Base-by-base conservation (phyloP, 2,329 filamentous ascomycete genomes). In the Biscogniauxia marginata region DNA sequence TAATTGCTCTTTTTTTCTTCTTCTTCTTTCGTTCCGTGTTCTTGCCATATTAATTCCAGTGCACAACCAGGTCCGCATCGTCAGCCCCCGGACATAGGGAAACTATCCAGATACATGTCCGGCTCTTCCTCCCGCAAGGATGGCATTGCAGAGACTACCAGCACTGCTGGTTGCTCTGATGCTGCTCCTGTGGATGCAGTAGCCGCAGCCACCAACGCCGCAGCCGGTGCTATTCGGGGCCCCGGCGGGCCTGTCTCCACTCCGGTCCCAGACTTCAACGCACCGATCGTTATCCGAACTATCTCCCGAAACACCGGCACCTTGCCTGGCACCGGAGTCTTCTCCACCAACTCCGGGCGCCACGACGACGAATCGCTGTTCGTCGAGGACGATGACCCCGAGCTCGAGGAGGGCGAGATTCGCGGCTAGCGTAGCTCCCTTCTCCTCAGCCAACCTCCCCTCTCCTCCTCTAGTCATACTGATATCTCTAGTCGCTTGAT, bases 361-460 rank as follows among this genome's bases (percentile, higher is more conserved):
- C 9, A 25, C 4, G 19, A 13, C 2, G 55, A 60, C 11, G 56
- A 58, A 22, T 24, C 39, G 7, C 53, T 60, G 3, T 60, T 58
- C 11, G 55, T 58, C 4, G 30, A 54, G 39, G 53, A 58, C 1
- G 20, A 48, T 5, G 19, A 24, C 5, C 7, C 11, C 11, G 48
- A 46, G 44, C 5, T 20, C 20, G 44, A 46, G 16, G 44, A 46
- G 18, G 44, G 18, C n/a, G 44, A 46, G 18, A 22, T 46, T 18
- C 44, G 44, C 18, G 11, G n/a, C 13, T 39, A 39, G 9, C n/a
- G n/a, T n/a, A n/a, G n/a, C n/a, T n/a, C n/a, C n/a, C n/a, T n/a
- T n/a, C n/a, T n/a, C n/a, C n/a, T n/a, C n/a, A n/a, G n/a, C n/a
- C n/a, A n/a, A n/a, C n/a, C n/a, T n/a, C n/a, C n/a, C n/a, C n/a